Evolutionary conservation across 2,329 filamentous ascomycete species (phyloP).

Genomic region (Colletotrichum spaethianum): DNA sequence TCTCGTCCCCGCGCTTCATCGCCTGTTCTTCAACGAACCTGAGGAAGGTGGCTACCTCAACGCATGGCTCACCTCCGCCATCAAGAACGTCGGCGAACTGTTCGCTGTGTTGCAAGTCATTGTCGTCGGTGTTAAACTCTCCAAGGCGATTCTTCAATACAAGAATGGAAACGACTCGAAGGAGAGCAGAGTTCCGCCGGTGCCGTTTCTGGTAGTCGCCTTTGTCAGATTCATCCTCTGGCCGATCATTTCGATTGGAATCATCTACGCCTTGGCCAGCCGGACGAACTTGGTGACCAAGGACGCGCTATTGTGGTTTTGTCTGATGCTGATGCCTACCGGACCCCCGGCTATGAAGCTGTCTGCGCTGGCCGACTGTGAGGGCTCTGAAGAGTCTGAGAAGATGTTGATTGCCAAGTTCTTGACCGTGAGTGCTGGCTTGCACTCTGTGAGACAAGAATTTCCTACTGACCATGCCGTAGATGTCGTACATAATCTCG

Average conservation of each 20-base stretch:
- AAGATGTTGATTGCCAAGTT: conserved; percentile 61
- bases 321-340: conserved; percentile 63
- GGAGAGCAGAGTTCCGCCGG: conserved; percentile 50
- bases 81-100: conserved; percentile 74
- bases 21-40: conserved; percentile 71
- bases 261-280: conserved; percentile 69
- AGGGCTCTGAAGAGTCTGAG: conserved; percentile 54
- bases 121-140: conserved; percentile 76
- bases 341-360: conserved; percentile 64
- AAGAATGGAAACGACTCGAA: conserved; percentile 49
- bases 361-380: conserved; percentile 61
- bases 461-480: neutral
- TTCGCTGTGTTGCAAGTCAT: conserved; percentile 77
- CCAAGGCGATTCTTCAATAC: conserved; percentile 59
- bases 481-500: conserved; percentile 39
- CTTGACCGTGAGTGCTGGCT: conserved; percentile 52
- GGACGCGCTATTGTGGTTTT: conserved; percentile 78
- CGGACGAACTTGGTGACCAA: conserved; percentile 64
- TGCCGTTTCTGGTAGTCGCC: conserved; percentile 67
- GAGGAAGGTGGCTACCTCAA: conserved; percentile 74
- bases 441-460: too few species aligned
- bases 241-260: conserved; percentile 63
- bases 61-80: conserved; percentile 74
- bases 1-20: conserved; percentile 70
- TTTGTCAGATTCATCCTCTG: conserved; percentile 72